Evolutionary conservation across 2,329 filamentous ascomycete species (phyloP).

Genomic region (Endoconidiophora laricicola): DNA sequence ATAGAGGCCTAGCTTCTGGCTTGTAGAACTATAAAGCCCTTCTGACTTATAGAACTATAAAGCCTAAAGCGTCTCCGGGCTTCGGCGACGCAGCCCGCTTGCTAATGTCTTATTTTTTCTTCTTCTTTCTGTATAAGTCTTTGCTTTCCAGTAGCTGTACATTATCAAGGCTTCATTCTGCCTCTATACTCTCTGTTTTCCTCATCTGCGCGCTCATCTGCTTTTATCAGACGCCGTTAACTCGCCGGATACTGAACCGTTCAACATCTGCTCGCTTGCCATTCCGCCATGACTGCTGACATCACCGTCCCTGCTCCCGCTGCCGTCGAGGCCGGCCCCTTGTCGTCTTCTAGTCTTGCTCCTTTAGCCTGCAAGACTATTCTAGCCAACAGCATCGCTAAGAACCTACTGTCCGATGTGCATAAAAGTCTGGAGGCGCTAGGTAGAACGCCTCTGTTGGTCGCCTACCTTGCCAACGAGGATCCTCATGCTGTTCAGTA

Average conservation of each 20-base stretch:
- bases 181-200: background rate
- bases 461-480: constrained; percentile 81
- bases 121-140: background rate
- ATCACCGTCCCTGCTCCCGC: background rate
- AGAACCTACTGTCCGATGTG: constrained; percentile 63
- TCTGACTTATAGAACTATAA: too few species aligned
- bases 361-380: constrained; percentile 70
- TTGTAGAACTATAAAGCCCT: too few species aligned
- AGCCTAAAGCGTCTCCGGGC: constrained; percentile 7
- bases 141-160: background rate
- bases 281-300: constrained; percentile 7
- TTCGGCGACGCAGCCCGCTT: constrained; percentile 8
- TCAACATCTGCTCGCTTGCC: background rate
- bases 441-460: constrained; percentile 58
- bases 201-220: background rate
- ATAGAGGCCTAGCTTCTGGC: too few species aligned
- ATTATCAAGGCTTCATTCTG: background rate
- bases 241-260: background rate
- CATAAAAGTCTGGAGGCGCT: constrained; percentile 56
- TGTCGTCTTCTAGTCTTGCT: background rate
- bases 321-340: background rate
- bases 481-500: constrained; percentile 88
- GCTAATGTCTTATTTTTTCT: background rate
- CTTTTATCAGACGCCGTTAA: background rate
- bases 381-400: constrained; percentile 73